Percentiles rank a stretch among this genome's conserved stretches.
phyloP scores from a whole-genome alignment of 495 filamentous ascomycete genomes.

The Jackrogersella multiformis region DNA sequence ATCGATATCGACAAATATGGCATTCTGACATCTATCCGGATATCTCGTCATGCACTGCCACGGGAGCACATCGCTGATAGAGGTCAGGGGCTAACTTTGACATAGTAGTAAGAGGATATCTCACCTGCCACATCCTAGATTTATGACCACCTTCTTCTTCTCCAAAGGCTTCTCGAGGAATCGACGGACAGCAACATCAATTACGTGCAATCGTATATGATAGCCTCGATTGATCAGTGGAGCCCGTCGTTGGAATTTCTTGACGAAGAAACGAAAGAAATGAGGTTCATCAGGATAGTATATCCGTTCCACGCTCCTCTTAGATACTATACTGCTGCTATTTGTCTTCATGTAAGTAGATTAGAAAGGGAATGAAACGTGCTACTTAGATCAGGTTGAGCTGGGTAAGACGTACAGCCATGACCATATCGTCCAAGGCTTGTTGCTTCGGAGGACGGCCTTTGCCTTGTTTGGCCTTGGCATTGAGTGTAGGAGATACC shows the following conservation, averaged over 20 bases:
- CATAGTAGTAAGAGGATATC: slow-evolving; percentile 21
- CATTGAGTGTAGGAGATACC: slow-evolving; percentile 27
- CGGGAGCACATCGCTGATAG: slow-evolving; percentile 81
- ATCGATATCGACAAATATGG: slow-evolving; percentile 85
- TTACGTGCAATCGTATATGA: slow-evolving; percentile 82
- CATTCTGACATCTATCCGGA: slow-evolving; percentile 60
- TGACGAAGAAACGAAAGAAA: slow-evolving; percentile 88
- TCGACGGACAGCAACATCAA: slow-evolving; percentile 73
- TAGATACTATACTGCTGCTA: slow-evolving; percentile 88
- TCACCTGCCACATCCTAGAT: slow-evolving; percentile 93
- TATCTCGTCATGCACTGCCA: slow-evolving; percentile 81
- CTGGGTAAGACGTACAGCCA: slow-evolving; percentile 64
- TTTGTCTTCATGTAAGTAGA: slow-evolving; percentile 70
- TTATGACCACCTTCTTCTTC: slow-evolving; percentile 78
- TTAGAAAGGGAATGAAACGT: slow-evolving; percentile 24
- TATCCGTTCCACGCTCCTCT: slow-evolving; percentile 84
- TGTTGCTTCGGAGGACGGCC: slow-evolving; percentile 41
- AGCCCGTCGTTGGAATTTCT: slow-evolving; percentile 79
- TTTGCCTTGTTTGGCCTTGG: slow-evolving; percentile 48
- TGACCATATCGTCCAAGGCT: slow-evolving; percentile 71
- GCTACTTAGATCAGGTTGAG: slow-evolving; percentile 1
- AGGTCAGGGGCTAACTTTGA: slow-evolving; percentile 14
- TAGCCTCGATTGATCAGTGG: slow-evolving; percentile 91
- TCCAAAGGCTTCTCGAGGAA: slow-evolving; percentile 71
- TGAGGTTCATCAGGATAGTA: slow-evolving; percentile 78